A percentile compares a stretch with the other conserved stretches of the same genome.
phyloP scores from a whole-genome alignment of 495 filamentous ascomycete genomes.

The Chaetomium tenue region DNA sequence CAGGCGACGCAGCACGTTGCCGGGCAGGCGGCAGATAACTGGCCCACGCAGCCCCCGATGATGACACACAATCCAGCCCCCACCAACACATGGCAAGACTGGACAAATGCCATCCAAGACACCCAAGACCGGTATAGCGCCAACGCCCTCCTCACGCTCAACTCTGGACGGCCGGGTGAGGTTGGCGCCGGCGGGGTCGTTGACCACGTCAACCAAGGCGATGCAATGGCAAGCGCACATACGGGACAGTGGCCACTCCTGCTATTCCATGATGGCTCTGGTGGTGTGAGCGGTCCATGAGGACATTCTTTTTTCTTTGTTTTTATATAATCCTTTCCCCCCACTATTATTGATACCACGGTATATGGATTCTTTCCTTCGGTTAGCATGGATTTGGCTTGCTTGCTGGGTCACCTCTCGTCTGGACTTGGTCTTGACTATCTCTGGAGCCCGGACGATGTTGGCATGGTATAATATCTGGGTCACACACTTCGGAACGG shows the following conservation, averaged over 20 bases:
- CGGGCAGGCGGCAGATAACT: conserved; percentile 30
- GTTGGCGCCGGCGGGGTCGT: conserved; percentile 17
- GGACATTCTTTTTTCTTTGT: neutral
- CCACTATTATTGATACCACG: conserved; percentile 1
- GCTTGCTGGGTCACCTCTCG: neutral
- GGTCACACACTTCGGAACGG: neutral
- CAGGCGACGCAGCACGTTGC: conserved; percentile 39
- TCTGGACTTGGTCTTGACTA: neutral
- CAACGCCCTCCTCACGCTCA: conserved; percentile 44
- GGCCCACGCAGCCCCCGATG: conserved; percentile 31
- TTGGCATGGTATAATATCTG: neutral
- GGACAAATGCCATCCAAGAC: conserved; percentile 48
- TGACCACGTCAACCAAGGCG: conserved; percentile 26
- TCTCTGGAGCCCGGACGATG: neutral
- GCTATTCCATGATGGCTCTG: conserved; percentile 30
- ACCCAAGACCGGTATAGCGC: conserved; percentile 48
- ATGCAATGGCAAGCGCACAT: conserved; percentile 22
- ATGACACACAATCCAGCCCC: conserved; percentile 22
- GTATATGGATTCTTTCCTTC: neutral
- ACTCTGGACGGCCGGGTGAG: conserved; percentile 29
- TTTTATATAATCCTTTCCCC: neutral
- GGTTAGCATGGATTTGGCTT: neutral
- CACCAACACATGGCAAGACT: conserved; percentile 48
- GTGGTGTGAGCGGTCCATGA: conserved; percentile 18
- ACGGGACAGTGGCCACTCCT: conserved; percentile 35